Percentiles rank a stretch among this genome's conserved stretches.
These are phyloP conservation scores for Dentipellis sp. DNA, from an alignment of 768 basidiomycete species.

Conservation along the genomic window DNA sequence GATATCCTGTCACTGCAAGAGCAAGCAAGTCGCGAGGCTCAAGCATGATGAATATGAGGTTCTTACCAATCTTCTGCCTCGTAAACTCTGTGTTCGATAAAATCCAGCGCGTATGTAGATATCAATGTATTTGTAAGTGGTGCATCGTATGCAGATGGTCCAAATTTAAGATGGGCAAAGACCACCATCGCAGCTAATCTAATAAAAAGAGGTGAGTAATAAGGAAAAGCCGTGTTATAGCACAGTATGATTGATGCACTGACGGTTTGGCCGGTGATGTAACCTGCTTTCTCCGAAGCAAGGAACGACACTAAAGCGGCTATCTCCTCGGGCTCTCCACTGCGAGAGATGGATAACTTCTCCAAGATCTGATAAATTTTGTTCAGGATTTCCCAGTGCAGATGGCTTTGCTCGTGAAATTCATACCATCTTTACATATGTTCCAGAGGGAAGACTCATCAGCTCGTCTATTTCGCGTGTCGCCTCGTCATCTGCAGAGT, in stretches of 20 bases:
- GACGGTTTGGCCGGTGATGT: neutral
- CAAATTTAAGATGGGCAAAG: too few species aligned
- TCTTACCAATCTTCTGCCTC: too few species aligned
- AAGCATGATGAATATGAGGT: too few species aligned
- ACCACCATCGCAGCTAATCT: too few species aligned
- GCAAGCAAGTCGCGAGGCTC: neutral
- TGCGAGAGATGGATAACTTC: neutral
- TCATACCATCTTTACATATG: neutral
- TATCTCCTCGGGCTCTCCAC: neutral
- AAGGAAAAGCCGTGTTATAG: too few species aligned
- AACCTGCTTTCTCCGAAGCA: conserved; percentile 17
- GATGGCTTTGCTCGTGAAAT: neutral
- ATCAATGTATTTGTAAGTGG: too few species aligned
- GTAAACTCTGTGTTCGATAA: too few species aligned
- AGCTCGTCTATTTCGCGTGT: neutral
- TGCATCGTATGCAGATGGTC: too few species aligned
- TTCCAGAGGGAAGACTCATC: neutral
- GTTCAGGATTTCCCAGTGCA: neutral
- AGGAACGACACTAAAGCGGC: neutral
- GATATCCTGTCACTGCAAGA: conserved; percentile 4
- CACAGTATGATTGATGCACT: neutral
- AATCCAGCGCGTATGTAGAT: too few species aligned
- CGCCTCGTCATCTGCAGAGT: neutral
- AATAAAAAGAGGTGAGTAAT: too few species aligned
- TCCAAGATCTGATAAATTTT: neutral